A percentile compares a stretch with the other conserved stretches of the same genome.
Conservation (phyloP, 2,329 filamentous ascomycete species). For the Colletotrichum shisoi region DNA sequence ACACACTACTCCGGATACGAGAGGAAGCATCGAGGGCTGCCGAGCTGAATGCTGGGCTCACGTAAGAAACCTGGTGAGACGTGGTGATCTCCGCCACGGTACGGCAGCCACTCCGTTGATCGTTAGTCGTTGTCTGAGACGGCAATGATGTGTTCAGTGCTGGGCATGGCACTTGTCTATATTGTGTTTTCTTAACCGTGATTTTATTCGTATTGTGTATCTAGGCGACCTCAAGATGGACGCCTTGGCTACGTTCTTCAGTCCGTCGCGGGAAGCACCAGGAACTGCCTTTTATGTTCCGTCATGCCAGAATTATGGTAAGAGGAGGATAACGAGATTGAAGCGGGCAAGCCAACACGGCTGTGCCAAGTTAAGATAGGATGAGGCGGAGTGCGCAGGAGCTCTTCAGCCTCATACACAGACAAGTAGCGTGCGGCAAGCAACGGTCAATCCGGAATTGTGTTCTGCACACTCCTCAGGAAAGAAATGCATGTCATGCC, state of each 20-base stretch:
- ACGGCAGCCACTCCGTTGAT: conserved; percentile 12
- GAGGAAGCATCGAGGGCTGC: background rate
- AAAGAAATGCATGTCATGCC: background rate
- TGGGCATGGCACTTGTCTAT: too few species aligned
- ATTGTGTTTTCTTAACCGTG: too few species aligned
- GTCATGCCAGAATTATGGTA: background rate
- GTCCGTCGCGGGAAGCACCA: conserved; percentile 19
- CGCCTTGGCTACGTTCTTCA: too few species aligned
- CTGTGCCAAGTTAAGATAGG: conserved; percentile 7
- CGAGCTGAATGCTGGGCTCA: conserved; percentile 23
- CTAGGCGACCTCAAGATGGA: too few species aligned
- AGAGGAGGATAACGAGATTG: background rate
- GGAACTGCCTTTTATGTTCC: background rate
- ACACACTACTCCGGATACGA: conserved; percentile 30
- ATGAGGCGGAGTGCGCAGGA: background rate
- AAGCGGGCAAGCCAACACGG: background rate
- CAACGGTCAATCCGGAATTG: background rate
- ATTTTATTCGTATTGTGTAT: too few species aligned
- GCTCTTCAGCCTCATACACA: conserved; percentile 13
- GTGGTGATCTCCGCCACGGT: conserved; percentile 2
- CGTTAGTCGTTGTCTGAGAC: too few species aligned
- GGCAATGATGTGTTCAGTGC: too few species aligned
- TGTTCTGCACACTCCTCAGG: background rate
- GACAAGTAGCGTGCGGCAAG: too few species aligned
- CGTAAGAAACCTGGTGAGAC: conserved; percentile 30